These are phyloP conservation scores for Boletus bicolor DNA, from an alignment of 768 basidiomycete genomes.

Conservation along the genomic window DNA sequence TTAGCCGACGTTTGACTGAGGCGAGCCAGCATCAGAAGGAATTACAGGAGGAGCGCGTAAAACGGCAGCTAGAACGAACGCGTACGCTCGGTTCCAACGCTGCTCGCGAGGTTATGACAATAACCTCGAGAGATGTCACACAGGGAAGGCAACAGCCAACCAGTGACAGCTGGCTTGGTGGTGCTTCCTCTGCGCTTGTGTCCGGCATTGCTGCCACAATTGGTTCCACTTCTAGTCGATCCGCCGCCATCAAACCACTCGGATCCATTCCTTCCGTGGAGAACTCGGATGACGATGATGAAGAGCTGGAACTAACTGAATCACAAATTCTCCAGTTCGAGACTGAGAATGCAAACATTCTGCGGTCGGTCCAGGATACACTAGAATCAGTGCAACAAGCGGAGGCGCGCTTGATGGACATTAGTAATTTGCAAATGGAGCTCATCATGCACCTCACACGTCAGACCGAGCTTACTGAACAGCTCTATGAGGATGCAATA, in stretches of 20 bases:
- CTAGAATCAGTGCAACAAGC: conserved; percentile 89
- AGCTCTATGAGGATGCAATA: conserved; percentile 92
- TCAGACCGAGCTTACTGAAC: conserved; percentile 91
- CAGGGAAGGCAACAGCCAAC: conserved; percentile 17
- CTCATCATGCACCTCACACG: conserved; percentile 81
- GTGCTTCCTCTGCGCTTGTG: conserved; percentile 51
- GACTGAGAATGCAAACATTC: conserved; percentile 82
- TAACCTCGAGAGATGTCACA: conserved; percentile 33
- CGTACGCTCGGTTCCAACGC: conserved; percentile 81
- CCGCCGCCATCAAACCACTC: conserved; percentile 26
- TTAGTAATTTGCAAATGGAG: conserved; percentile 90
- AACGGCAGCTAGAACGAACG: conserved; percentile 81
- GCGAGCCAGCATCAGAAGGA: conserved; percentile 77
- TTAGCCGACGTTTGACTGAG: conserved; percentile 76
- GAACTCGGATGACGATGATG: conserved; percentile 62
- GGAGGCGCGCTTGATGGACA: conserved; percentile 88
- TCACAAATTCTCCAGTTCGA: conserved; percentile 94
- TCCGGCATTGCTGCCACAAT: conserved; percentile 59
- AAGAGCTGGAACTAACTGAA: conserved; percentile 76
- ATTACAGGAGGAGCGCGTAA: conserved; percentile 92
- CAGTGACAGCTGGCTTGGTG: conserved; percentile 59
- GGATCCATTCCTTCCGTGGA: conserved; percentile 35
- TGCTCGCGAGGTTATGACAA: conserved; percentile 54
- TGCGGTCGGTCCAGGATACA: conserved; percentile 80
- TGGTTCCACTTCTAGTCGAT: conserved; percentile 41